Conservation (phyloP, 306 rosid genomes). For the Chamaecrista fasciculata region DNA sequence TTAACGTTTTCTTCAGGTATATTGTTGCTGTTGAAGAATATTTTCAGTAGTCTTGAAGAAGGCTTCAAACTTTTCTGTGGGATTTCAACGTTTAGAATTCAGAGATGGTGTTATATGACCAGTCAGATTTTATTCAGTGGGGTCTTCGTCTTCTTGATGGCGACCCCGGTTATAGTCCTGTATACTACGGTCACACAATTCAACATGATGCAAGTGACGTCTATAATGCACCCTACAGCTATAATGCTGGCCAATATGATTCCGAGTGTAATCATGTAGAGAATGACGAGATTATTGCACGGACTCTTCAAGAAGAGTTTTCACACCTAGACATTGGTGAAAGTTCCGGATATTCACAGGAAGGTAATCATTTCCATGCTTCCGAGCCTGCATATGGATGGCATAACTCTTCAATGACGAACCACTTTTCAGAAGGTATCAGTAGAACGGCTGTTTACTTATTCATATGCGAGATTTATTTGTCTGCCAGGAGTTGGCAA, state of each 20-base stretch:
- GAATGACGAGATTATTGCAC: conserved; percentile 74
- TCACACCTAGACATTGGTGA: conserved; percentile 55
- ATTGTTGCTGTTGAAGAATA: conserved; percentile 23
- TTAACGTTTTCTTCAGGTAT: conserved; percentile 30
- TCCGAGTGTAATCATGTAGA: conserved; percentile 47
- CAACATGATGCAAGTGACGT: conserved; percentile 38
- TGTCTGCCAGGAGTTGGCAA: conserved; percentile 13
- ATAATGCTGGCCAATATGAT: conserved; percentile 51
- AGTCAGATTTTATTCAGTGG: conserved; percentile 64
- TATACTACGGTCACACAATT: conserved; percentile 42
- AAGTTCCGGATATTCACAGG: conserved; percentile 37
- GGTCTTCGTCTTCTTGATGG: conserved; percentile 55
- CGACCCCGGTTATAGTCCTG: conserved; percentile 45
- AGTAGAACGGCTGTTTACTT: conserved; percentile 1
- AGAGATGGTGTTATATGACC: conserved; percentile 54
- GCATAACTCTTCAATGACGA: conserved; percentile 45
- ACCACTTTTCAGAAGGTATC: conserved; percentile 49
- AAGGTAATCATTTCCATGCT: conserved; percentile 42
- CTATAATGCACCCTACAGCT: conserved; percentile 40
- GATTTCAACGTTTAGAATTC: not conserved
- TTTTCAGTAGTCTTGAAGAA: conserved; percentile 11
- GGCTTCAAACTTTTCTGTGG: not conserved
- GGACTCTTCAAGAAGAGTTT: conserved; percentile 72
- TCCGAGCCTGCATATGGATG: conserved; percentile 44
- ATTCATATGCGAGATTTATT: not conserved